Evolutionary conservation across 1,284 basidiomycete species (phyloP), one percentile per base, ranked within the genome.

Genomic region (Apiotrichum gracile): DNA sequence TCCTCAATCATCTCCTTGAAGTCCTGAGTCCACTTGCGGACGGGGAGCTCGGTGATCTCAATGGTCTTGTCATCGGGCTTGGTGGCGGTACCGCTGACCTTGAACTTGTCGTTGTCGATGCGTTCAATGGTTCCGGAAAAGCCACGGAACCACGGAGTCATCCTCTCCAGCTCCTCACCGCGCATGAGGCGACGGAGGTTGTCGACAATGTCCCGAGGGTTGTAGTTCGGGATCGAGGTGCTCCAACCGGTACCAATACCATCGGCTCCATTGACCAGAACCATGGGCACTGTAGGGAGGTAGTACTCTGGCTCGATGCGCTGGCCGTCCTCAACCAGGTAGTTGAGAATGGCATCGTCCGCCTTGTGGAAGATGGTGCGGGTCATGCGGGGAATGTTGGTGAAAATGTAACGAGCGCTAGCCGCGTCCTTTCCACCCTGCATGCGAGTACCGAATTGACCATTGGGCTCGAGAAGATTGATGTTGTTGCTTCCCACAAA

Each of bases 221-320:
- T 97, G 79, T 87, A 98, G 68, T 87, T 89, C 12, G 96, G 96
- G 49, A 99, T 81, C 41, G 78, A 85, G 0, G 96, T 97, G 68
- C 91, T 94, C 94, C 96, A 99, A 57, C 94, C 90, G 47, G 96
- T 99, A 50, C 96, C 96, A 66, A 99, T 98, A 78, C 96, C 96
- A 64, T 97, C 93, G 16, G 88, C 85, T 16, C 96, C 96, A 66
- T 99, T 98, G 69, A 98, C 77, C 41, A 99, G 80, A 0, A 97
- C 81, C 74, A 96, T 80, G 0, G 96, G 96, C 0, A 97, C 67
- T 21, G 92, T 78, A 17, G 96, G 94, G 74, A 97, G 81, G 72
- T 96, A 99, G 78, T 85, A 97, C 66, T 93, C 90, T 0, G 96
- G 96, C 74, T 99, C 96, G 61, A 99, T 91, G 51, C 78, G 73